These are phyloP conservation scores for Mortierella claussenii DNA, from an alignment of 192 early-diverging fungal species.

Conservation along the genomic window DNA sequence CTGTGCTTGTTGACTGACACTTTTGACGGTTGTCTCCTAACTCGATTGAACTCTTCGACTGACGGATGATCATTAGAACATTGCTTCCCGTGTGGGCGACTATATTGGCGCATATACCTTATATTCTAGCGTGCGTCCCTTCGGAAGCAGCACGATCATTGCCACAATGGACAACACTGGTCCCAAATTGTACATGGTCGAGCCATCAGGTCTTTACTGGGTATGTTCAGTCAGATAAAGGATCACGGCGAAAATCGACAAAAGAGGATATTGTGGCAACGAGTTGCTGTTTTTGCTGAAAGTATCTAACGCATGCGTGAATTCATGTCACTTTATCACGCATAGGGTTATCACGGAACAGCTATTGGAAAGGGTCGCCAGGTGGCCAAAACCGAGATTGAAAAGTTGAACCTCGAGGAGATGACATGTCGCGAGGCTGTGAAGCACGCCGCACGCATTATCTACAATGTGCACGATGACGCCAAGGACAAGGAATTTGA, in stretches of 20 bases:
- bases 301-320: too few species aligned
- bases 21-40: not conserved
- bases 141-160: constrained; percentile 88
- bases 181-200: constrained; percentile 92
- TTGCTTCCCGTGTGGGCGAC: constrained; percentile 92
- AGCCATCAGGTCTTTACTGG: constrained; percentile 96
- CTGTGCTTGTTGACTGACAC: not conserved
- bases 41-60: too few species aligned
- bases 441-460: constrained; percentile 94
- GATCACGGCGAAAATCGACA: not conserved
- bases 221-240: too few species aligned
- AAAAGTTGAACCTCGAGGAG: constrained; percentile 90
- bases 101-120: constrained; percentile 97
- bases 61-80: constrained; percentile 70
- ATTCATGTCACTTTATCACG: not conserved
- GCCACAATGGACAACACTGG: constrained; percentile 83
- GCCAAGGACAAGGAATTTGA: constrained; percentile 99
- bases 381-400: constrained; percentile 98
- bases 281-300: constrained; percentile 7
- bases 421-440: constrained; percentile 88
- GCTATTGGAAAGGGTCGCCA: constrained; percentile 97
- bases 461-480: constrained; percentile 95
- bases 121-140: constrained; percentile 95
- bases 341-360: constrained; percentile 92
- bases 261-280: not conserved